phyloP scores from a whole-genome alignment of 2,329 filamentous ascomycete species.

The Exophiala dermatitidis region DNA sequence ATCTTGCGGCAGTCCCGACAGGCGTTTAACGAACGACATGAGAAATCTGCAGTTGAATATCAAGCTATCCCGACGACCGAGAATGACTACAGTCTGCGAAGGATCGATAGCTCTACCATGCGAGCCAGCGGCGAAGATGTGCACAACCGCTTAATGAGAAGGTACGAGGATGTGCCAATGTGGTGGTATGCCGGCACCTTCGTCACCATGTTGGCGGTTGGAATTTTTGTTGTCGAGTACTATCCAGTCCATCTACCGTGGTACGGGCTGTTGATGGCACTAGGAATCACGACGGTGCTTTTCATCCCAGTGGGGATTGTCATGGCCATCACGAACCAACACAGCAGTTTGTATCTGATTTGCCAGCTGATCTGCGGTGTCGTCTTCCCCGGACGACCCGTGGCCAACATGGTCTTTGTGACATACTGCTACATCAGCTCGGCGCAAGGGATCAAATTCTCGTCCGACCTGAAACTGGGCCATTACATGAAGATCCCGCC shows the following conservation, averaged over 20 bases:
- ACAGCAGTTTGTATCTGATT: constrained; percentile 78
- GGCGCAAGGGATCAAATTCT: constrained; percentile 82
- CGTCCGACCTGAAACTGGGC: constrained; percentile 73
- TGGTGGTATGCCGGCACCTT: constrained; percentile 75
- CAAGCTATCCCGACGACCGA: constrained; percentile 41
- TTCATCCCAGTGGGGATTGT: constrained; percentile 90
- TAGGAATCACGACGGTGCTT: constrained; percentile 69
- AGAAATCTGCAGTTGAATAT: constrained; percentile 48
- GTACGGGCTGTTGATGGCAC: constrained; percentile 74
- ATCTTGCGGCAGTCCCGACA: constrained; percentile 70
- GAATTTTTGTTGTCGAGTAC: constrained; percentile 80
- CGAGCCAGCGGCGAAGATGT: constrained; percentile 61
- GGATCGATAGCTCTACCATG: constrained; percentile 15
- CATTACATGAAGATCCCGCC: constrained; percentile 57
- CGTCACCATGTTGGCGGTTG: constrained; percentile 66
- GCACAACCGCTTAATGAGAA: constrained; percentile 74
- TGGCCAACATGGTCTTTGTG: constrained; percentile 90
- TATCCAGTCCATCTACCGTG: constrained; percentile 75
- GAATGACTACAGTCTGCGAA: constrained; percentile 4
- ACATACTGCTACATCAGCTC: constrained; percentile 87
- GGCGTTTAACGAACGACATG: constrained; percentile 57
- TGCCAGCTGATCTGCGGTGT: constrained; percentile 78
- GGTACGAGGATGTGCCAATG: constrained; percentile 73
- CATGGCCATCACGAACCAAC: constrained; percentile 87
- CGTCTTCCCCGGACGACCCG: constrained; percentile 74